phyloP scores from a whole-genome alignment of 208 protist genomes.

The Crithidia expoeki region DNA sequence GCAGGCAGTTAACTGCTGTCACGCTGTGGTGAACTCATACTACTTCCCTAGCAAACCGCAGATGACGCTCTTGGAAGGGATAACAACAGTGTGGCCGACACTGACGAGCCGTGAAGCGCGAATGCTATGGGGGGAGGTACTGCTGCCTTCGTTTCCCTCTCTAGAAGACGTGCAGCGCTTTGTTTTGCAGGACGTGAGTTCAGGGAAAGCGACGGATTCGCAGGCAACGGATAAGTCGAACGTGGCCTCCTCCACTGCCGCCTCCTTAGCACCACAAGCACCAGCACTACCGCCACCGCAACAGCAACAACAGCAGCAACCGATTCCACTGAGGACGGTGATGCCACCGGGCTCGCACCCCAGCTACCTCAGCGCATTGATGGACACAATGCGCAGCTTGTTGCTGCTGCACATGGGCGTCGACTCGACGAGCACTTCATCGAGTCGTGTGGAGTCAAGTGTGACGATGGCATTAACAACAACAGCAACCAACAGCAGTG shows the following conservation, averaged over 20 bases:
- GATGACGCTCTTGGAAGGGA: constrained; percentile 50
- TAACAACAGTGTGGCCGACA: constrained; percentile 56
- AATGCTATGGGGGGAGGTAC: constrained; percentile 38
- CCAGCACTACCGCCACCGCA: background rate
- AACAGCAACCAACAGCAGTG: background rate
- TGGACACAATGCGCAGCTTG: constrained; percentile 44
- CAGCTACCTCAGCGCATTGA: constrained; percentile 43
- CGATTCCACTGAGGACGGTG: constrained; percentile 29
- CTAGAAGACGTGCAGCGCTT: constrained; percentile 34
- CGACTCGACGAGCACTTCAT: background rate
- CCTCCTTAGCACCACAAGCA: background rate
- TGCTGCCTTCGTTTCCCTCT: constrained; percentile 56
- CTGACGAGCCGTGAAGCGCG: constrained; percentile 38
- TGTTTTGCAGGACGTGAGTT: constrained; percentile 38
- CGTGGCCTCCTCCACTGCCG: background rate
- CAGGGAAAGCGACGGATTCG: too few relatives aligned
- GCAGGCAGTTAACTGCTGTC: constrained; percentile 23
- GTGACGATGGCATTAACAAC: background rate
- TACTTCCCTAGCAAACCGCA: constrained; percentile 77
- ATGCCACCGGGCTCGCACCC: constrained; percentile 67
- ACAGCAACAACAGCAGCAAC: constrained; percentile 8
- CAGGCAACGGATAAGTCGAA: background rate
- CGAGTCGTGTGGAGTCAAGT: background rate
- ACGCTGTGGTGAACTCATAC: constrained; percentile 51
- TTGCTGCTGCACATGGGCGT: constrained; percentile 27